Base-by-base conservation (phyloP, 2,329 filamentous ascomycete species). In the Aspergillus sp. region DNA sequence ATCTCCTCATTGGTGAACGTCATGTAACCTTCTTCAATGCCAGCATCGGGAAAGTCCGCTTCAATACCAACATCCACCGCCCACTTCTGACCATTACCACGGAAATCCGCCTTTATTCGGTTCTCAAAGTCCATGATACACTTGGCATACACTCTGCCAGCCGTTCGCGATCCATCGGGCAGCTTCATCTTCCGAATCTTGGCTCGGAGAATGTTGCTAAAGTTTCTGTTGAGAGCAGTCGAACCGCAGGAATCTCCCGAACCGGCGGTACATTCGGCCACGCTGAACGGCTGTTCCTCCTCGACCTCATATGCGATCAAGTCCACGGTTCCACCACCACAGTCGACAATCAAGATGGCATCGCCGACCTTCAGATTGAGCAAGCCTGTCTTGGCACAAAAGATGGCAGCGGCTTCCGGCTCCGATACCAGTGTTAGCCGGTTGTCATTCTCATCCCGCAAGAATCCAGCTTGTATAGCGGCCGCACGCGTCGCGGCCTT, bases 91-190 rank as follows among this genome's bases (percentile, higher is more conserved):
- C 91, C 90, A 68, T 96, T 97, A 75, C 97, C 97, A 53, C 93
- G 83, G 84, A 98, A 98, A 69, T 97, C 93, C 39, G 93, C 93
- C 78, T 98, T 98, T 79, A 98, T 96, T 67, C 93, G 79, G 79
- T 97, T 97, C 75, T 98, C 93, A 61, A 98, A 98, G 71, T 98
- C 93, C 91, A 97, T 97, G 70, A 98, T 97, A 68, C 91, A 97
- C 74, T 97, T 97, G 55, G 91, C 91, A 68, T 97, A 97, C 43
- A 98, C 93, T 69, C 91, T 90, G 35, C 91, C 91, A n/a, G 93
- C 91, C 3, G 90, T 97, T 72, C 91, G 94, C 56, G 91, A 96
- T 37, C 90, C 91, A 62, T 97, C 91, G 1, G 93, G 90, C 37
- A 98, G 77, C 72, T 97, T 97, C 93, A 97, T 97, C 77, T 97